phyloP scores from a whole-genome alignment of 768 basidiomycete genomes.

The Amanita thiersii region DNA sequence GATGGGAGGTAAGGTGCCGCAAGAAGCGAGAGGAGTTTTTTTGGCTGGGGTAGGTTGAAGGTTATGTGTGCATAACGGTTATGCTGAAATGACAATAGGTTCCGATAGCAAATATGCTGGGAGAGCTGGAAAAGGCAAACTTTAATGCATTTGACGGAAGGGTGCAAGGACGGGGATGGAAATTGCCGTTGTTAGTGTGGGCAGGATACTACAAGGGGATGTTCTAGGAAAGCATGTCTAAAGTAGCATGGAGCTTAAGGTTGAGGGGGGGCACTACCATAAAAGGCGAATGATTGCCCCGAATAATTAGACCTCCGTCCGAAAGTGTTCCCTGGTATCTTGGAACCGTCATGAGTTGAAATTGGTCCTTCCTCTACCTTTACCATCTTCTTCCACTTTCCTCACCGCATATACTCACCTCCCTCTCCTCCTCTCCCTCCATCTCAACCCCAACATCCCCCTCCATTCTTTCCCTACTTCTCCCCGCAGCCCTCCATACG shows the following conservation, averaged over 20 bases:
- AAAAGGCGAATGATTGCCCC: slow-evolving; percentile 19
- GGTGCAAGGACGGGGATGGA: slow-evolving; percentile 66
- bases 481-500: too few relatives aligned
- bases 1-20: slow-evolving; percentile 43
- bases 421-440: slow-evolving; percentile 8
- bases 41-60: slow-evolving; percentile 52
- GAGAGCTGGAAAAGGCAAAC: slow-evolving; percentile 55
- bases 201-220: slow-evolving; percentile 29
- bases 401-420: slow-evolving; percentile 6
- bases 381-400: slow-evolving; percentile 9
- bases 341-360: slow-evolving; percentile 5
- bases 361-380: slow-evolving; percentile 13
- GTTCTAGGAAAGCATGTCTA: slow-evolving; percentile 20
- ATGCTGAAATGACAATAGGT: slow-evolving; percentile 32
- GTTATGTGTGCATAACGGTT: slow-evolving; percentile 11
- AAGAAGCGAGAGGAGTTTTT: slow-evolving; percentile 62
- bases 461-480: slow-evolving; percentile 12
- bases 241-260: slow-evolving; percentile 4
- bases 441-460: slow-evolving; percentile 11
- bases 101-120: slow-evolving; percentile 57
- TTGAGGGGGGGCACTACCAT: background rate
- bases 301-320: slow-evolving; percentile 40
- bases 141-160: slow-evolving; percentile 67
- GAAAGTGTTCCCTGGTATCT: slow-evolving; percentile 19
- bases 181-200: slow-evolving; percentile 66